Percentiles rank a stretch among this genome's conserved stretches.
phyloP scores from a whole-genome alignment of 2,329 filamentous ascomycete species.

The Penicillium oxalicum region DNA sequence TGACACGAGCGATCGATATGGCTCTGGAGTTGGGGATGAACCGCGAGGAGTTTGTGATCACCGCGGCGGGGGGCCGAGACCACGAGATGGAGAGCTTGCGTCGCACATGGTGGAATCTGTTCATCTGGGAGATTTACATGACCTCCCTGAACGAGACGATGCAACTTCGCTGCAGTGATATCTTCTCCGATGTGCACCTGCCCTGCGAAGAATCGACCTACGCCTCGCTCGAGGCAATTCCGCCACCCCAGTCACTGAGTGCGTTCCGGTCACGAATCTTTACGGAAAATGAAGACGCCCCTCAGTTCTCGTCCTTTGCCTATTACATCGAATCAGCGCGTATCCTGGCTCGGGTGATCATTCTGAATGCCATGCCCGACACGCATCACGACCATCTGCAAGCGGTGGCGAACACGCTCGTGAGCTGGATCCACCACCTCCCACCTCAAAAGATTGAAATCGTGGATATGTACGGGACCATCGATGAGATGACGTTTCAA shows the following conservation, averaged over 20 bases:
- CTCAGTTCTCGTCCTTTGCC: constrained; percentile 67
- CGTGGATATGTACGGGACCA: constrained; percentile 58
- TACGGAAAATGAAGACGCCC: constrained; percentile 50
- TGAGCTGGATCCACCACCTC: constrained; percentile 70
- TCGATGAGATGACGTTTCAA: constrained; percentile 57
- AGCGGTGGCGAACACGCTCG: constrained; percentile 47
- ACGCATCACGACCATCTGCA: constrained; percentile 48
- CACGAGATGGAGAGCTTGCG: constrained; percentile 73
- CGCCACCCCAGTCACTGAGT: constrained; percentile 49
- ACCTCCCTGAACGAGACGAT: constrained; percentile 52
- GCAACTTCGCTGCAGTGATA: neutral
- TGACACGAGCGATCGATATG: constrained; percentile 60
- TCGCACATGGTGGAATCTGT: constrained; percentile 79
- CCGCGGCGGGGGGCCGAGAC: constrained; percentile 40
- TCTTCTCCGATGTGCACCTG: constrained; percentile 62
- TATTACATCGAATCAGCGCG: constrained; percentile 73
- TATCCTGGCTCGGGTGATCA: constrained; percentile 66
- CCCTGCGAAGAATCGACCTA: constrained; percentile 68
- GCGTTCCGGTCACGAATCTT: constrained; percentile 58
- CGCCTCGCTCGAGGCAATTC: constrained; percentile 47
- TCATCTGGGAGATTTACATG: constrained; percentile 71
- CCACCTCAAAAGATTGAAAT: constrained; percentile 62
- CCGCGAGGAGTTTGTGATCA: constrained; percentile 50
- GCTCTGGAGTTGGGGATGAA: constrained; percentile 70
- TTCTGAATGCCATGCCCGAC: constrained; percentile 27